Base-by-base conservation (phyloP, 129 eudicot species). In the Arctium lappa region DNA sequence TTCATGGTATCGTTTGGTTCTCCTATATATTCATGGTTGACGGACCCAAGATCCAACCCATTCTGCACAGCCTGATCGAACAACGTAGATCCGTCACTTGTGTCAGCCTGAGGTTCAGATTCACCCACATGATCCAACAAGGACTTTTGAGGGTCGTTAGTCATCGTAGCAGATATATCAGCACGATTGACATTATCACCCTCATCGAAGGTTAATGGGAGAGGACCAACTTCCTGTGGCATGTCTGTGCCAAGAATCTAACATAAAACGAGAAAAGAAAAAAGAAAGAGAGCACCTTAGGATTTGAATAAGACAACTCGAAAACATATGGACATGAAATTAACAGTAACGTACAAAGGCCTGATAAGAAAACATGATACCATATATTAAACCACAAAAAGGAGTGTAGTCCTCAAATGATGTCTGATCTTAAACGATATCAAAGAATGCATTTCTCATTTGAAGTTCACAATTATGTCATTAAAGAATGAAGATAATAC, bases 361-460 rank as follows among this genome's bases (percentile, higher is more conserved):
- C 22, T 4, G 63, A 53, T 60, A 60, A 60, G 68, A 56, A 56
- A 16, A 56, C 8, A 60, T 16, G 27, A 60, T 60, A n/a, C 27
- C 68, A 60, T 60, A 91, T 76, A 89, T 91, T 75, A 94, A 50
- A 69, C 91, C 87, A 12, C 98, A 95, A 3, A 97, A 97, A 77
- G 97, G 98, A 56, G 91, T 94, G 2, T 93, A 90, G 39, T 90
- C 92, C 78, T 94, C 97, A 33, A 94, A 33, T 33, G 36, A 33
- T 33, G 36, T 33, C 36, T 33, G 36, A 33, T 33, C 36, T 33
- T 33, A 33, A 33, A 60, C 68, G 9, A 60, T 60, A 60, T 60
- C 8, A n/a, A 60, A 56, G 6, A 60, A 60, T 3, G 29, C 66
- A 56, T 56, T 5, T 60, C 68, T 60, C 8, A 6, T 60, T 16